Conservation (phyloP, 2,329 filamentous ascomycete species). For the Fusarium musae region DNA sequence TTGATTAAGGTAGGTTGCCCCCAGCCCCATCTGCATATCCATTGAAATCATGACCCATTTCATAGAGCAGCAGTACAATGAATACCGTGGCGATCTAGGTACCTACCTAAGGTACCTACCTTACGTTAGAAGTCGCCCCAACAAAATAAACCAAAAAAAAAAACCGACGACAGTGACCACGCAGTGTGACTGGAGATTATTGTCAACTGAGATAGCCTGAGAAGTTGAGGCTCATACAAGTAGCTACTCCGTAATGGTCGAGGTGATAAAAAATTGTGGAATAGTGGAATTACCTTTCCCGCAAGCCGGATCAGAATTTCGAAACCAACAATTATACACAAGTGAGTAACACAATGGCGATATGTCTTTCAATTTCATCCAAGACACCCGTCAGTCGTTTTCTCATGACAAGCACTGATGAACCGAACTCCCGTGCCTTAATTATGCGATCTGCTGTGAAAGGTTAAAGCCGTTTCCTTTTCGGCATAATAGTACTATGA, state of each 20-base stretch:
- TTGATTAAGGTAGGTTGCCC: neutral
- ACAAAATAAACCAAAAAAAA: neutral
- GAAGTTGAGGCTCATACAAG: slow-evolving; percentile 17
- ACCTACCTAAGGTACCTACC: neutral
- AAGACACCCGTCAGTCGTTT: slow-evolving; percentile 1
- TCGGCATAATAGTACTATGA: neutral
- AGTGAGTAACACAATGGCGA: neutral
- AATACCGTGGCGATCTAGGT: neutral
- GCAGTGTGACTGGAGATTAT: neutral
- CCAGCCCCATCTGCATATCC: neutral
- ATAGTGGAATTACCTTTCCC: neutral
- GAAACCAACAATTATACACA: neutral
- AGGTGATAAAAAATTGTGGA: neutral
- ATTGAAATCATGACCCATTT: neutral
- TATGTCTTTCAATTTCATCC: neutral
- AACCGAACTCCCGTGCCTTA: neutral
- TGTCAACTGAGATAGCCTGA: neutral
- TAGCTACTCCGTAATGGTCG: neutral
- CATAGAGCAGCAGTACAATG: neutral
- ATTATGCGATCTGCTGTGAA: neutral
- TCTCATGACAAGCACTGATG: neutral
- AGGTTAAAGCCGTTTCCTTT: neutral
- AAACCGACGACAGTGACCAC: neutral
- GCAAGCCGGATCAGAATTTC: neutral
- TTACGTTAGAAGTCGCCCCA: slow-evolving; percentile 10